phyloP scores from a whole-genome alignment of 495 filamentous ascomycete species.

The Eremomyces bilateralis region DNA sequence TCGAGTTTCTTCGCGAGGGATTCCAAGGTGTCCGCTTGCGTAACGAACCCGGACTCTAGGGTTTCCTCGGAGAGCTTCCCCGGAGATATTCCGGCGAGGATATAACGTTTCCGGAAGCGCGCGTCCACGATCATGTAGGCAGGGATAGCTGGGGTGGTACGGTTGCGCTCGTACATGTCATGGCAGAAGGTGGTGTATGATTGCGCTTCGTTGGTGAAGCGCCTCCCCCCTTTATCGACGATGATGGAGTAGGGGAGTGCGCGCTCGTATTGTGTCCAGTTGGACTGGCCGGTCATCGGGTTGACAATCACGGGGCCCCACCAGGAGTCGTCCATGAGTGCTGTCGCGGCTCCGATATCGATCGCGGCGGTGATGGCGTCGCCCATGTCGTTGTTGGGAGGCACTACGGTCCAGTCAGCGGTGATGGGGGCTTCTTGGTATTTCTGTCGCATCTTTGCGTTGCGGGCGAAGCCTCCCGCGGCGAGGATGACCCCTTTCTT shows the following conservation, averaged over 20 bases:
- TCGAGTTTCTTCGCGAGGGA: conserved; percentile 22
- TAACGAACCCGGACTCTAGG: conserved; percentile 4
- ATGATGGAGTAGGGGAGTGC: conserved; percentile 12
- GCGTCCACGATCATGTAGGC: conserved; percentile 11
- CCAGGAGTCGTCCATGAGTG: conserved; percentile 5
- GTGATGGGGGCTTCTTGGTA: neutral
- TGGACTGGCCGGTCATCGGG: neutral
- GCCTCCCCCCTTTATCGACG: conserved; percentile 9
- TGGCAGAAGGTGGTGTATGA: conserved; percentile 6
- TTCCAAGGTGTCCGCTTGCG: conserved; percentile 20
- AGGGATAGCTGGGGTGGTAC: conserved; percentile 4
- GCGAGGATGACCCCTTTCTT: conserved; percentile 10
- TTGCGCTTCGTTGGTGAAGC: conserved; percentile 14
- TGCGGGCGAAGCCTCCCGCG: conserved; percentile 11
- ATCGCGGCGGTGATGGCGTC: conserved; percentile 3
- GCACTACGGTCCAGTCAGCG: neutral
- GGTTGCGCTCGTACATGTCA: conserved; percentile 5
- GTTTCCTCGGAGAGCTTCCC: neutral
- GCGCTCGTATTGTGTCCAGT: conserved; percentile 6
- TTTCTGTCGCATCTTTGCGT: conserved; percentile 2
- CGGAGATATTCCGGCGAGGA: conserved; percentile 2
- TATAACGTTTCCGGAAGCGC: conserved; percentile 10
- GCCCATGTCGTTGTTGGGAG: conserved; percentile 2
- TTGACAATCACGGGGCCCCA: conserved; percentile 3
- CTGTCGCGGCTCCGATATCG: conserved; percentile 4